Evolutionary conservation across 148 eudicot species (phyloP).

Genomic region (Limonium bicolor): DNA sequence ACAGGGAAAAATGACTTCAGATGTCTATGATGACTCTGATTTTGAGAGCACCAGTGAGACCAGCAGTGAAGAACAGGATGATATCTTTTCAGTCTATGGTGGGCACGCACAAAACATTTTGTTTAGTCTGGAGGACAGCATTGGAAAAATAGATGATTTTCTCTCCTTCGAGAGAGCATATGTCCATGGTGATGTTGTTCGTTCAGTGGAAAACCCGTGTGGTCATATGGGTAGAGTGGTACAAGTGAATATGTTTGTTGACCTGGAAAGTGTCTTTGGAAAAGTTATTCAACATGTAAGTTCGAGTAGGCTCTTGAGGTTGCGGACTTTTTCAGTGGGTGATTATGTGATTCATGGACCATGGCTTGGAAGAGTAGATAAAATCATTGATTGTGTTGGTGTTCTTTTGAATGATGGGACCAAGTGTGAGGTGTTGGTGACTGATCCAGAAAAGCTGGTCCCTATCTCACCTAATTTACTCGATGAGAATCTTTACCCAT

Average conservation of each 20-base stretch:
- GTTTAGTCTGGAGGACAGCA: conserved; percentile 71
- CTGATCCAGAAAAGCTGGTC: conserved; percentile 37
- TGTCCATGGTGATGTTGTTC: conserved; percentile 62
- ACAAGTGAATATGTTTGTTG: conserved; percentile 43
- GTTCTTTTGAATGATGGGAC: conserved; percentile 71
- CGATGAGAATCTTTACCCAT: conserved; percentile 67
- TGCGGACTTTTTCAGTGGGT: conserved; percentile 49
- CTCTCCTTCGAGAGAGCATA: conserved; percentile 76
- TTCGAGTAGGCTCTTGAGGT: conserved; percentile 33
- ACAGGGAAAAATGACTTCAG: conserved; percentile 28
- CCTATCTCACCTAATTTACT: conserved; percentile 50
- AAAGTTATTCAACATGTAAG: conserved; percentile 28
- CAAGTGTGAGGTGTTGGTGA: conserved; percentile 38
- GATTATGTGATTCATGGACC: conserved; percentile 66
- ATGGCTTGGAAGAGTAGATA: conserved; percentile 81
- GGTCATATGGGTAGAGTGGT: conserved; percentile 74
- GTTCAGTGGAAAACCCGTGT: conserved; percentile 32
- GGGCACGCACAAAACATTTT: conserved; percentile 72
- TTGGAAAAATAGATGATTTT: conserved; percentile 83
- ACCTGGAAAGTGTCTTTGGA: conserved; percentile 58
- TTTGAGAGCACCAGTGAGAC: conserved; percentile 68
- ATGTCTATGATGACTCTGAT: conserved; percentile 40
- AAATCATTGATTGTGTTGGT: conserved; percentile 43
- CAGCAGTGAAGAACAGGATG: conserved; percentile 74
- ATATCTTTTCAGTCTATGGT: conserved; percentile 47